Base-by-base conservation (phyloP, 805 yeast species). In the Lipomyces orientalis region DNA sequence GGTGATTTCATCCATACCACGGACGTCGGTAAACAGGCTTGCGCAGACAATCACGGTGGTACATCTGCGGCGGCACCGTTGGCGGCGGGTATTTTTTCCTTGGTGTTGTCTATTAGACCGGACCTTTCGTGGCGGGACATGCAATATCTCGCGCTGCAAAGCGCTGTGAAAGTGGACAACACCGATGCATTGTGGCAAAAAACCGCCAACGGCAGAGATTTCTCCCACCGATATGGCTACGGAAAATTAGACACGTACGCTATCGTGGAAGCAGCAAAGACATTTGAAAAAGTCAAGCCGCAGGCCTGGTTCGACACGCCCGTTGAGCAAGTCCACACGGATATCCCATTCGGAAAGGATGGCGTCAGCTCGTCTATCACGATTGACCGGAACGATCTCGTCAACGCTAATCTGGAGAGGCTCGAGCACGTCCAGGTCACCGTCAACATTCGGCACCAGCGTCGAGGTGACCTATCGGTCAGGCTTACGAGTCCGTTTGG, bases 51-150 rank as follows among this genome's bases (percentile, higher is more conserved):
- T 33, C 99, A 95, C 78, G 97, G 98, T 10, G 99, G 99, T 25
- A 95, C 99, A 0, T 94, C 98, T 29, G 99, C 99, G 0, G 98
- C 99, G 16, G 99, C 99, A 0, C 99, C 99, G 0, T 83, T 95
- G 65, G 98, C 98, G 0, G 98, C 98, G 0, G 99, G 98, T n/a
- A 84, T 95, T 0, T 92, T 90, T 76, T 86, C 98, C 0, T 81
- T 95, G 62, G 91, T 91, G 1, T 81, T 95, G 61, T 88, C 89
- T 73, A 93, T 89, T 2, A 90, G 97, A 71, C 97, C 97, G 0
- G 84, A 88, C 4, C 84, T 95, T 64, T 90, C 97, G 0, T 95
- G 99, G 99, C 85, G 99, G 76, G 99, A 95, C 76, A 83, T 93
- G 64, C 99, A 95, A 79, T 91, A 93, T 75, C 82, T 95, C 25